Conservation (phyloP, 176 grass and related monocot species). For the Aegilops sharonensis region DNA sequence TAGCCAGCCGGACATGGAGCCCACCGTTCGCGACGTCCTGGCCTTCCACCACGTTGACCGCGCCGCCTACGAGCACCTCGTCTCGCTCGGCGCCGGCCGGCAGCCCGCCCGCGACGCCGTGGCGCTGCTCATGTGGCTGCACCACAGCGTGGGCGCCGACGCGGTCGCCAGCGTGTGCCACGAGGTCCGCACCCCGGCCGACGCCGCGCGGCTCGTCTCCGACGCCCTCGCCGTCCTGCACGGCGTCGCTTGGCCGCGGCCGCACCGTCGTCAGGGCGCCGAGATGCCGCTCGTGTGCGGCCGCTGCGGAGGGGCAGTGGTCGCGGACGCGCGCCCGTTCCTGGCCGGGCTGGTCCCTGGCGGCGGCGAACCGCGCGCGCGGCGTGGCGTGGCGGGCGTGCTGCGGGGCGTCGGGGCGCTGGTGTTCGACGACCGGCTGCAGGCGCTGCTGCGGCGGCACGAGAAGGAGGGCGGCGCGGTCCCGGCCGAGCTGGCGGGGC, state of each 20-base stretch:
- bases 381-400: slow-evolving; percentile 28
- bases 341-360: slow-evolving; percentile 24
- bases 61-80: slow-evolving; percentile 52
- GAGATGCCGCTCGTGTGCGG: slow-evolving; percentile 22
- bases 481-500: slow-evolving; percentile 37
- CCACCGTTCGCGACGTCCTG: slow-evolving; percentile 58
- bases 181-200: neutral
- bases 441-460: slow-evolving; percentile 39
- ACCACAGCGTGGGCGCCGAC: slow-evolving; percentile 32
- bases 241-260: neutral
- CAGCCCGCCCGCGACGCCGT: slow-evolving; percentile 55
- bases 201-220: slow-evolving; percentile 40
- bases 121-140: slow-evolving; percentile 77
- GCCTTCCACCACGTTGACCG: slow-evolving; percentile 77
- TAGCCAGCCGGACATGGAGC: slow-evolving; percentile 13
- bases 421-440: slow-evolving; percentile 61
- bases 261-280: neutral
- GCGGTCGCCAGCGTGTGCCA: slow-evolving; percentile 21
- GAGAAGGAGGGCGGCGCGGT: slow-evolving; percentile 28
- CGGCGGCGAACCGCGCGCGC: slow-evolving; percentile 24
- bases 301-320: neutral
- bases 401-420: slow-evolving; percentile 47
- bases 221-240: slow-evolving; percentile 52
- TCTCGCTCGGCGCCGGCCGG: slow-evolving; percentile 27
- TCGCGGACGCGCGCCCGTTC: slow-evolving; percentile 19